Conservation (phyloP, 2,329 filamentous ascomycete genomes). For the Aspergillus sojae region DNA sequence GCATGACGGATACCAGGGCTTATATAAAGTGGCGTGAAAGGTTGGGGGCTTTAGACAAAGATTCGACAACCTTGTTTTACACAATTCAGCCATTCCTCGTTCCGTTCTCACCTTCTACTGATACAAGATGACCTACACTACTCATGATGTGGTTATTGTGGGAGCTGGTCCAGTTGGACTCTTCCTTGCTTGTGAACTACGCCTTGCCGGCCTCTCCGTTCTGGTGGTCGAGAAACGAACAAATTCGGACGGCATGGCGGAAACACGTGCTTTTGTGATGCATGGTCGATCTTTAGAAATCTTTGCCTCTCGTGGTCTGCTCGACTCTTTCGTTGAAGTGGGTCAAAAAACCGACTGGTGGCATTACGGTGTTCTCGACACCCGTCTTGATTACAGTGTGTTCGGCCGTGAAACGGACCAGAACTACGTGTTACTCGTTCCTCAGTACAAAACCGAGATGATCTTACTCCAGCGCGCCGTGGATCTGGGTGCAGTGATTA, state of each 20-base stretch:
- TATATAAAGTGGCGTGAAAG: no score
- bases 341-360: neutral
- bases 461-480: neutral
- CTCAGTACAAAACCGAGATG: neutral
- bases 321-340: neutral
- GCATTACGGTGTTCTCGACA: neutral
- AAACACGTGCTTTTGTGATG: neutral
- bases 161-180: neutral
- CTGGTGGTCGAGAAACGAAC: neutral
- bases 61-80: no score
- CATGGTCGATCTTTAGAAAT: neutral
- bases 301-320: neutral
- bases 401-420: neutral
- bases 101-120: no score
- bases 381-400: neutral
- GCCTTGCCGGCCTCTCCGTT: neutral
- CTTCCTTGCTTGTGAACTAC: neutral
- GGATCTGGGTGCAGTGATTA: neutral
- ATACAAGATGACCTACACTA: no score
- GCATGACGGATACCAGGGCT: no score
- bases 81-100: no score
- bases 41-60: no score
- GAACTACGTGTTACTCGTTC: neutral
- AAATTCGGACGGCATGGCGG: neutral
- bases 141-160: no score